A percentile compares a stretch with the other conserved stretches of the same genome.
phyloP scores from a whole-genome alignment of 164 flowering plant species.

The Euptelea pleiosperma region DNA sequence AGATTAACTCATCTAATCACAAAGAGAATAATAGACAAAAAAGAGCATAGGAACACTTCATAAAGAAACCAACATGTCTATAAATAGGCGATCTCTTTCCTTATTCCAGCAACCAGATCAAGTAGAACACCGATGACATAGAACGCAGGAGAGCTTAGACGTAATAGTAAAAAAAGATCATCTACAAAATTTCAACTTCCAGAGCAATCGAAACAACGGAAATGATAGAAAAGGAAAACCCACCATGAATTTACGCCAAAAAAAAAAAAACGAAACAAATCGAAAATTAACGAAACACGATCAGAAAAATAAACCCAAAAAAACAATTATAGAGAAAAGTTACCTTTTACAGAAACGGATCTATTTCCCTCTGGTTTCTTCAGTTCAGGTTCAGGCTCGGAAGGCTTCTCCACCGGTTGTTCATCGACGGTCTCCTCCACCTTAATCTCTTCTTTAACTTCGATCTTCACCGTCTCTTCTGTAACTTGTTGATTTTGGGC shows the following conservation, averaged over 20 bases:
- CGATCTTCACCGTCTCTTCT: conserved; percentile 1
- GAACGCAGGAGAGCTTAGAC: too few relatives aligned
- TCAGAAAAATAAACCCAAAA: neutral
- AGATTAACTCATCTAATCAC: too few relatives aligned
- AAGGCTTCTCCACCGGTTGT: neutral
- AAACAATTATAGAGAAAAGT: neutral
- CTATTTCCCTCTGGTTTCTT: conserved; percentile 15
- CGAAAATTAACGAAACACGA: neutral
- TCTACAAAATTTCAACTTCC: too few relatives aligned
- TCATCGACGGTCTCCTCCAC: conserved; percentile 6
- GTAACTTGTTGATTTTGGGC: neutral
- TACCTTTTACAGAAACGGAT: conserved; percentile 28
- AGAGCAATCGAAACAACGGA: too few relatives aligned
- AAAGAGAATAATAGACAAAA: too few relatives aligned
- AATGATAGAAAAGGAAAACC: neutral
- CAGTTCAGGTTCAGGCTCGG: conserved; percentile 13
- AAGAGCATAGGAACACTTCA: too few relatives aligned
- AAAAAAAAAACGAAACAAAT: neutral
- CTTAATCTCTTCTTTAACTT: neutral
- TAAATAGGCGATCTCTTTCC: too few relatives aligned
- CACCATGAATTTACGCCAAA: neutral
- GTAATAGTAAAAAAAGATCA: too few relatives aligned
- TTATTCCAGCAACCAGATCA: too few relatives aligned
- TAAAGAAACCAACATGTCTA: too few relatives aligned
- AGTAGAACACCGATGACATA: too few relatives aligned